Base-by-base conservation (phyloP, 1,284 basidiomycete species). In the Porogramme epimiltina region DNA sequence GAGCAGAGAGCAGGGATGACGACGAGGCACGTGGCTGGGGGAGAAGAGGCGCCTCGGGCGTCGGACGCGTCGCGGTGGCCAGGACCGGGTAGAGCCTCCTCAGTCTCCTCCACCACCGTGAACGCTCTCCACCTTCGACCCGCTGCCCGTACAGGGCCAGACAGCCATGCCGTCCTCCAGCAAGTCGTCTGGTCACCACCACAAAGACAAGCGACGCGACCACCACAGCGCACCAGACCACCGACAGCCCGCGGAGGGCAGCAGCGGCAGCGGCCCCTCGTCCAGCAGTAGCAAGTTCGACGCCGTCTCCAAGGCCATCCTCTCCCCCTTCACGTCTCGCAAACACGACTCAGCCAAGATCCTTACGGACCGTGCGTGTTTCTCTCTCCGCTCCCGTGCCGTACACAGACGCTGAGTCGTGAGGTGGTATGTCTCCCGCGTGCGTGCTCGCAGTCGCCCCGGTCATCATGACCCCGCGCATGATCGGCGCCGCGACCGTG, bases 401-500 rank as follows among this genome's bases (percentile, higher is more conserved):
- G 34, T 18, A 31, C n/a, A n/a, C n/a, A n/a, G 43, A 44, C 39
- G 51, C 44, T 48, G 40, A 49, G 18, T 33, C 28, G 50, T 55
- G 47, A 52, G 51, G 46, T 45, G 39, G 34, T 37, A 6, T 49
- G 51, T 49, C 46, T 37, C 34, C 16, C 34, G 13, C 34, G 10
- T 16, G 6, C 34, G 13, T n/a, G 13, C 49, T 49, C 48, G 45
- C 66, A 95, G 93, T 95, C 65, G 91, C 93, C 4, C 93, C 93
- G 11, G 84, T 87, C 54, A 87, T 95, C 62, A 93, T 95, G 92
- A 93, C 92, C 3, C 89, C 91, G 20, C 78, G 84, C 56, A 87
- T 92, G 79, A 80, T 93, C 49, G 82, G 79, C 47, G 79, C 87
- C 3, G 78, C 86, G 13, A 84, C 82, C 20, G 78, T 82, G 3